These are phyloP conservation scores for Pouteria glomerata DNA, from an alignment of 148 eudicot species.

Conservation along the genomic window DNA sequence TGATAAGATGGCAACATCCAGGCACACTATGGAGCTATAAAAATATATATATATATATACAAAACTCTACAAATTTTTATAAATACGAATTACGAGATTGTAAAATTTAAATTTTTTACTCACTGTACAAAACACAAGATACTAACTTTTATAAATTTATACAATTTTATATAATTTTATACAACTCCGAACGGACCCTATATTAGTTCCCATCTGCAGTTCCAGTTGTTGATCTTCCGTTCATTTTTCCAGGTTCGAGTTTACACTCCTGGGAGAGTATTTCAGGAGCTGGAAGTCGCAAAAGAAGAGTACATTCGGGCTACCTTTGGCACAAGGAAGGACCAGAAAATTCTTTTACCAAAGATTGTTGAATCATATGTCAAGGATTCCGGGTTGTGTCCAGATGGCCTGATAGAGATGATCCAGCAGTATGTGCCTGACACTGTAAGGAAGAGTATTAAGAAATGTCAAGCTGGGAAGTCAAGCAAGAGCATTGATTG, in stretches of 20 bases:
- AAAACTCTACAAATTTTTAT: too few relatives aligned
- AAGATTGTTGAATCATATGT: slow-evolving; percentile 73
- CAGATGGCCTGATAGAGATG: slow-evolving; percentile 58
- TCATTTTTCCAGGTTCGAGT: slow-evolving; percentile 54
- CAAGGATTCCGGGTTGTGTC: slow-evolving; percentile 66
- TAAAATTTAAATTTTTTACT: too few relatives aligned
- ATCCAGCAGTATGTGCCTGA: slow-evolving; percentile 77
- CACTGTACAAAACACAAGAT: too few relatives aligned
- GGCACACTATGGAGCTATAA: too few relatives aligned
- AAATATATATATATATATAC: too few relatives aligned
- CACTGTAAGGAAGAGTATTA: slow-evolving; percentile 56
- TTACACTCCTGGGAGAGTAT: slow-evolving; percentile 74
- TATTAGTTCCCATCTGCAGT: too few relatives aligned
- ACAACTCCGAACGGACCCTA: too few relatives aligned
- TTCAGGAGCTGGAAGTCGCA: slow-evolving; percentile 80
- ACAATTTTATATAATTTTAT: too few relatives aligned
- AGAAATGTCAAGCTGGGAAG: slow-evolving; percentile 57
- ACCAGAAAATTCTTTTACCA: slow-evolving; percentile 65
- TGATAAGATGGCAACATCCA: too few relatives aligned
- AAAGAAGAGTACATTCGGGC: slow-evolving; percentile 97
- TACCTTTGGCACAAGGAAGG: slow-evolving; percentile 80
- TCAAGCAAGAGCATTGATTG: slow-evolving; percentile 65
- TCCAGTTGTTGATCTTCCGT: too few relatives aligned
- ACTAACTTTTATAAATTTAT: too few relatives aligned
- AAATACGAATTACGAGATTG: too few relatives aligned